Base-by-base conservation (phyloP, 345 rosid species). In the Hypericum androsaemum region DNA sequence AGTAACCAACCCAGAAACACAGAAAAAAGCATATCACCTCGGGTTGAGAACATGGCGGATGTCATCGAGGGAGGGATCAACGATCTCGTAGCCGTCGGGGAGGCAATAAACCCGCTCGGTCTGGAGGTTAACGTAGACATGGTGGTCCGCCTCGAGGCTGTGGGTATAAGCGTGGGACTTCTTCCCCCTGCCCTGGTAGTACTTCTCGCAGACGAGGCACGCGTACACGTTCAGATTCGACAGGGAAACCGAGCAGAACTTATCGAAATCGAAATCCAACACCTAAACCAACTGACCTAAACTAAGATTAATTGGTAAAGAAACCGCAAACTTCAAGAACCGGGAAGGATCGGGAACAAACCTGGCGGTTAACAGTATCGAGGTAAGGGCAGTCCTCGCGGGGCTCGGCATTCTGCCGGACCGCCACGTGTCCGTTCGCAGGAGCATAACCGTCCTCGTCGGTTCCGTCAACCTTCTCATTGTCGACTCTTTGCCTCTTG, bases 301-400 rank as follows among this genome's bases (percentile, higher is more conserved):
- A n/a, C n/a, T n/a, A n/a, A n/a, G n/a, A n/a, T n/a, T n/a, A n/a
- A n/a, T n/a, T n/a, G n/a, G 78, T 62, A 64, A 44, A 46, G 48
- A 48, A 39, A 5, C 50, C 41, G 12, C 6, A 14, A 36, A 5
- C 3, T 0, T 11, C n/a, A n/a, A n/a, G n/a, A 70, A 22, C 5
- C 37, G 61, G 37, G 2, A 14, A 56, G 10, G n/a, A 55, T 10
- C 41, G 11, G 8, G 41, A 13, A 10, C 40, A 47, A 36, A 90
- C 96, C 94, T 92, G 97, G 36, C 97, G 98, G 67, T 92, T 92
- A n/a, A 92, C 98, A 6, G 98, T 83, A 64, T 92, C 98, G 7
- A 88, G 87, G 65, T 92, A 92, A 39, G 98, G 98, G 59, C 98
- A 92, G 48, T 92, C 95, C 70, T 86, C 85, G 16, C 95, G 80